Base-by-base conservation (phyloP, 2,329 filamentous ascomycete species). In the Epichloe sp. region DNA sequence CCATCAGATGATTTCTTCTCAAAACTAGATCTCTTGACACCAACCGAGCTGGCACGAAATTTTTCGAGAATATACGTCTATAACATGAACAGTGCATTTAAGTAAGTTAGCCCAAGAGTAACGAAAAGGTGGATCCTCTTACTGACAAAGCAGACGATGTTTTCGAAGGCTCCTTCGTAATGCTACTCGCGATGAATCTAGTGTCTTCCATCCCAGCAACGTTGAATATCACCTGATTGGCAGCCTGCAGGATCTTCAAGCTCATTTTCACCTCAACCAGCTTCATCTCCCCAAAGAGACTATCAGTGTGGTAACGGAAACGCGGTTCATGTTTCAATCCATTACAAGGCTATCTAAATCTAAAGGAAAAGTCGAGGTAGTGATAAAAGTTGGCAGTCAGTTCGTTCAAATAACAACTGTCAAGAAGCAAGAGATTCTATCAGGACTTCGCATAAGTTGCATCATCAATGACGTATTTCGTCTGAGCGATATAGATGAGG, bases 11-110 rank as follows among this genome's bases (percentile, higher is more conserved):
- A 81, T 17, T 65, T 85, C 2, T 82, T 85, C 59, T 77, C 77
- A 49, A 82, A 77, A 58, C 66, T 84, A 8, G 80, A 85, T 59
- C 66, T 77, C 11, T 71, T 86, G 3, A 80, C 78, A 3, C 82
- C 82, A 0, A 71, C 72, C 0, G 82, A 86, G 57, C 63, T 85
- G 44, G 72, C 76, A 2, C 72, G 71, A 48, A 78, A 82, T 53
- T 67, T 85, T 4, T 71, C 76, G 1, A 73, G 80, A 38, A 73
- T 84, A 41, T 86, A 85, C 56, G 72, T 86, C 15, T 85, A 86
- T 65, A 86, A 86, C 60, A 85, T 85, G 81, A 86, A 86, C 58
- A 84, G 78, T 59, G 76, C 80, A 11, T 85, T 83, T 63, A 75
- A 78, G 75, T 78, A 66, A 55, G 69, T 51, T 36, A 5, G 2